Conservation (phyloP, 192 early-diverging fungal species). For the Cetraspora pellucida region DNA sequence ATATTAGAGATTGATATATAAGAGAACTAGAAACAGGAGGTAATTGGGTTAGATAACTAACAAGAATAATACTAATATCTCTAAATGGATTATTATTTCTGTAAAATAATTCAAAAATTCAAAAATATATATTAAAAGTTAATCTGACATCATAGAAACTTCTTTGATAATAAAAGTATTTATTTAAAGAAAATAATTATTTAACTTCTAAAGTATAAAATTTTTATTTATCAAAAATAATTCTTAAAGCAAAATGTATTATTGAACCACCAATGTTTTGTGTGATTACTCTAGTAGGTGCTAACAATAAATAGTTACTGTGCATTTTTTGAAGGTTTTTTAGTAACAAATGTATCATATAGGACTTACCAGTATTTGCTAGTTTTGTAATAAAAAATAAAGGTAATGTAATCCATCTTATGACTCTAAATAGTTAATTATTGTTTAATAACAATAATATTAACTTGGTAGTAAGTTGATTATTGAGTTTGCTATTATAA, state of each 20-base stretch:
- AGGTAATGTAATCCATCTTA: too few relatives aligned
- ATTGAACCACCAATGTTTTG: not conserved
- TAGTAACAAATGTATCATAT: too few relatives aligned
- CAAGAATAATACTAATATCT: not conserved
- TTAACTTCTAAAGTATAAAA: not conserved
- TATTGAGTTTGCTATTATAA: too few relatives aligned
- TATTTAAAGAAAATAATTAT: not conserved
- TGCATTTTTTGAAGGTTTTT: not conserved
- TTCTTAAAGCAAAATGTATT: conserved; percentile 2
- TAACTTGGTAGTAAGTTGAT: too few relatives aligned
- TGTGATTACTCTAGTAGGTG: not conserved
- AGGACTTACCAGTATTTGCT: too few relatives aligned
- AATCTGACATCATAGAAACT: not conserved
- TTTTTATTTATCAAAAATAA: not conserved
- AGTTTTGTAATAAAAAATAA: too few relatives aligned
- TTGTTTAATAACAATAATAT: too few relatives aligned
- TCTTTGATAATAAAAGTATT: conserved; percentile 1
- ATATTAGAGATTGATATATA: too few relatives aligned
- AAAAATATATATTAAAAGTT: not conserved
- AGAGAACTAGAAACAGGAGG: too few relatives aligned
- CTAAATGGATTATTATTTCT: not conserved
- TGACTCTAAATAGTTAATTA: too few relatives aligned
- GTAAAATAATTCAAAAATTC: not conserved
- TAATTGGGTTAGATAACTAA: not conserved
- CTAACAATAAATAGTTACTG: not conserved